Evolutionary conservation across 1,284 basidiomycete species (phyloP).

Genomic region (Boletellus sp.): DNA sequence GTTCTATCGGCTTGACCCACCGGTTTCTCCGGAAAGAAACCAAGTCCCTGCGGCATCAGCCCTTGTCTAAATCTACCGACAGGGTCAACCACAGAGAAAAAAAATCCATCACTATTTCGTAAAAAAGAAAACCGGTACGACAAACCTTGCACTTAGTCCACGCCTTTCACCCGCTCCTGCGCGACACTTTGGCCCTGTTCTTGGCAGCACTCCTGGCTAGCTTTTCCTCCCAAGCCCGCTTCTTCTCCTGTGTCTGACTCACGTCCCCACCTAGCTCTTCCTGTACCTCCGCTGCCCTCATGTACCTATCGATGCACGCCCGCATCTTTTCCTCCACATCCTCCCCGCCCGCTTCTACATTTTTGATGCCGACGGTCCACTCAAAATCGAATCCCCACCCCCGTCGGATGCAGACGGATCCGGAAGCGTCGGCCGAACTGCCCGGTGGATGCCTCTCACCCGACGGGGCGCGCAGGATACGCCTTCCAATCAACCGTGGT

Average conservation of each 20-base stretch:
- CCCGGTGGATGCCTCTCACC: not conserved
- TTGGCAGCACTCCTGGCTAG: constrained; percentile 39
- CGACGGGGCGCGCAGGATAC: not conserved
- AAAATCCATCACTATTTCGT: not conserved
- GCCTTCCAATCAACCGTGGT: constrained; percentile 29
- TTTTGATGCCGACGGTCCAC: constrained; percentile 43
- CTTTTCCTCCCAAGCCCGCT: constrained; percentile 51
- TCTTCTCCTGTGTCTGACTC: constrained; percentile 71
- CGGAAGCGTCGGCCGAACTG: not conserved
- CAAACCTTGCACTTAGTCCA: not conserved
- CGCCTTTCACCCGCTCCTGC: constrained; percentile 14
- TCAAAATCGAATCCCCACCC: constrained; percentile 85
- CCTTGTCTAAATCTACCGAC: no score
- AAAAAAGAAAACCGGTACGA: constrained; percentile 6
- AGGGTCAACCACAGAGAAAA: no score
- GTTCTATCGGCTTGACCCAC: no score
- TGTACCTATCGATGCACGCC: constrained; percentile 55
- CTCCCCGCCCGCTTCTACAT: not conserved
- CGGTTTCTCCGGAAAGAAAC: no score
- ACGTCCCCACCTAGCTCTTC: constrained; percentile 53
- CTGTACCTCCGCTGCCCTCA: constrained; percentile 42
- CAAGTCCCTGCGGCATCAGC: no score
- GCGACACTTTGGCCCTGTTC: constrained; percentile 26
- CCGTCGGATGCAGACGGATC: constrained; percentile 26
- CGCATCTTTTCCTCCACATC: constrained; percentile 66